A percentile compares a stretch with the other conserved stretches of the same genome.
Conservation (phyloP, 2,329 filamentous ascomycete genomes). For the Colletotrichum sp. region DNA sequence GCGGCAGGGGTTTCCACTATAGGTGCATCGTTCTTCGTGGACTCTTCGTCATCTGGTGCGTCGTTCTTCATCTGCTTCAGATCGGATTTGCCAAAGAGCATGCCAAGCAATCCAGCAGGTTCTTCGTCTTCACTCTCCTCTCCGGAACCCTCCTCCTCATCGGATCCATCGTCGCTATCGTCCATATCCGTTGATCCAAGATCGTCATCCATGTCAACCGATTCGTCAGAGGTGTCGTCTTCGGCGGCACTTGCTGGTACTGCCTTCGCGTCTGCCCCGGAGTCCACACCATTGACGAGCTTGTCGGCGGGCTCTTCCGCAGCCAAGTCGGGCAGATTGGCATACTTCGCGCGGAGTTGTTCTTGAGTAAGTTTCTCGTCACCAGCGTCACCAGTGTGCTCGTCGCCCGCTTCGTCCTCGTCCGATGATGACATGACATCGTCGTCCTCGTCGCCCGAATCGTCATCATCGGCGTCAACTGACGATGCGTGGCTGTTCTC, state of each 20-base stretch:
- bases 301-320: conserved; percentile 25
- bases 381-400: conserved; percentile 42
- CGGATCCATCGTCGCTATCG: conserved; percentile 48
- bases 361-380: conserved; percentile 74
- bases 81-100: conserved; percentile 66
- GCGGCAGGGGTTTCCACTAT: neutral
- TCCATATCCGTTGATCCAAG: conserved; percentile 63
- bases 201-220: conserved; percentile 72
- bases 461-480: conserved; percentile 43
- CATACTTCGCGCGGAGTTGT: conserved; percentile 72
- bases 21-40: conserved; percentile 24
- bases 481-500: conserved; percentile 45
- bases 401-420: conserved; percentile 64
- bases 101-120: conserved; percentile 54
- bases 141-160: conserved; percentile 36
- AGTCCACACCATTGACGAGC: conserved; percentile 18
- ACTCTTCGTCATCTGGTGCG: conserved; percentile 28
- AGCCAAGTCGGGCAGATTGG: conserved; percentile 60
- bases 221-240: conserved; percentile 67
- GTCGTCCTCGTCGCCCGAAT: conserved; percentile 40
- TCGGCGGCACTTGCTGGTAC: conserved; percentile 28
- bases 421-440: conserved; percentile 65
- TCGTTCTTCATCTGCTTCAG: conserved; percentile 54
- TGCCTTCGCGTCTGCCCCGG: neutral
- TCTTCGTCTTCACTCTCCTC: conserved; percentile 44